Percentiles rank a stretch among this genome's conserved stretches.
These are phyloP conservation scores for Blastocystis sp. DNA, from an alignment of 352 stramenopile genomes.

Conservation along the genomic window DNA sequence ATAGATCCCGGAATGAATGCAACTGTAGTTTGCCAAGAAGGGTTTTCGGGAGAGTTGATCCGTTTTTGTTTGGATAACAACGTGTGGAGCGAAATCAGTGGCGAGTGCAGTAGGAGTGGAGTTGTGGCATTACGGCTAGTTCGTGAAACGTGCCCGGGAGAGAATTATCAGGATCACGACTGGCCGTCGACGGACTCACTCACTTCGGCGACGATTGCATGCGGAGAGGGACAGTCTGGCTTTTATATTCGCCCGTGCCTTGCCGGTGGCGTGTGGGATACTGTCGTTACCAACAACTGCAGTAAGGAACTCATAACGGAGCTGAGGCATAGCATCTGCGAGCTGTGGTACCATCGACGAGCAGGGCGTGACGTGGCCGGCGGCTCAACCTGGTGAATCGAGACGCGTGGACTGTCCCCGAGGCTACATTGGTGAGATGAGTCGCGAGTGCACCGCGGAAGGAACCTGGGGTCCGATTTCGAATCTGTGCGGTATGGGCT, in stretches of 20 bases:
- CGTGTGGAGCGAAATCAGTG: conserved; percentile 2
- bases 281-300: neutral
- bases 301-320: neutral
- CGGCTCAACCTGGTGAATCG: neutral
- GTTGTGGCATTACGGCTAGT: neutral
- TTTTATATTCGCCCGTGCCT: neutral
- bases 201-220: neutral
- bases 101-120: conserved; percentile 1
- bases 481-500: neutral
- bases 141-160: neutral
- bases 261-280: neutral
- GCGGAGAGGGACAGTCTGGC: neutral
- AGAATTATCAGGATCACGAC: neutral
- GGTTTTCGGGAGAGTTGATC: neutral
- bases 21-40: neutral
- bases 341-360: neutral
- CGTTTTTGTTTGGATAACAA: neutral
- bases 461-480: neutral
- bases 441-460: neutral
- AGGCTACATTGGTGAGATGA: neutral
- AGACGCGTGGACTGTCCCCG: neutral
- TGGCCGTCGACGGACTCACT: neutral
- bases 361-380: neutral
- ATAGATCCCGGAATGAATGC: conserved; percentile 5
- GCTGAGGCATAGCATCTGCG: neutral